Conservation (phyloP, 1,139 yeast species). For the Suzukiozyma palmioleophila region DNA sequence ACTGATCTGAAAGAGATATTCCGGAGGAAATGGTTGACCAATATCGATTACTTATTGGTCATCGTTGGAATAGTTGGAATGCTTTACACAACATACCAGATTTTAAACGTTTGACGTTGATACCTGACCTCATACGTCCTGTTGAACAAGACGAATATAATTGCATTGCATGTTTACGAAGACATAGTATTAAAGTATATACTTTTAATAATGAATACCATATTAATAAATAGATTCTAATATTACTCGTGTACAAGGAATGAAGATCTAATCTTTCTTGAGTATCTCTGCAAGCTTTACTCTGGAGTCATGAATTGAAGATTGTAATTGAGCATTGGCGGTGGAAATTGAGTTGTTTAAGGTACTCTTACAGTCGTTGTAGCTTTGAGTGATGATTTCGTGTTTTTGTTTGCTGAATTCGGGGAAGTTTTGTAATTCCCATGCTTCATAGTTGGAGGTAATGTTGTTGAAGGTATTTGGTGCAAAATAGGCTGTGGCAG, state of each 20-base stretch:
- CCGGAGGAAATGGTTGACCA: conserved; percentile 22
- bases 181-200: not conserved
- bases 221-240: not conserved
- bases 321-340: conserved; percentile 15
- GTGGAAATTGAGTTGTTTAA: conserved; percentile 9
- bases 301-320: conserved; percentile 28
- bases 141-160: no score
- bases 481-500: conserved; percentile 34
- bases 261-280: not conserved
- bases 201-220: not conserved
- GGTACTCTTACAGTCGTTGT: conserved; percentile 7
- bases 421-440: conserved; percentile 48
- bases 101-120: conserved; percentile 21
- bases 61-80: conserved; percentile 56
- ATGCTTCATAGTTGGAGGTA: conserved; percentile 23
- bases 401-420: conserved; percentile 30
- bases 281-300: conserved; percentile 6
- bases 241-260: no score
- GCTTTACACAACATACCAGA: conserved; percentile 63
- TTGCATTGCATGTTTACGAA: not conserved
- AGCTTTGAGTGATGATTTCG: conserved; percentile 12
- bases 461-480: conserved; percentile 27
- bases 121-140: not conserved
- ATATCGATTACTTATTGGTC: conserved; percentile 46
- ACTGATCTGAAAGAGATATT: conserved; percentile 15